These are phyloP conservation scores for Amylostereum chailletii DNA, from an alignment of 1,284 basidiomycete species.

Conservation along the genomic window DNA sequence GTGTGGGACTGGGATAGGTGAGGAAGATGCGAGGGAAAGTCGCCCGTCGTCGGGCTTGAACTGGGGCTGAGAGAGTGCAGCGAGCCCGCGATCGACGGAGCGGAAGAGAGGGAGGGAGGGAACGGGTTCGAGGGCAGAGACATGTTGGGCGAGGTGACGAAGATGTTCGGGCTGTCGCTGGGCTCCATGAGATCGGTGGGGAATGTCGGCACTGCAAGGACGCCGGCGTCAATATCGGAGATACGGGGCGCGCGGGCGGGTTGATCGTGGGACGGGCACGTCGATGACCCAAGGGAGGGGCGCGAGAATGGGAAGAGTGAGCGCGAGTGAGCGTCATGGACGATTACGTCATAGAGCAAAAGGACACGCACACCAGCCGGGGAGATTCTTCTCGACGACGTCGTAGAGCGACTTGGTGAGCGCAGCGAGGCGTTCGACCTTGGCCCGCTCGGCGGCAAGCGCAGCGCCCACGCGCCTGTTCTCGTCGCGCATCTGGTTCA, in stretches of 20 bases:
- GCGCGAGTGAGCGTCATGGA: background rate
- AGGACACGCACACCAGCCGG: slow-evolving; percentile 38
- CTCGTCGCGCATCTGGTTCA: slow-evolving; percentile 60
- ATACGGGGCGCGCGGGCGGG: background rate
- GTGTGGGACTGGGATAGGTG: slow-evolving; percentile 23
- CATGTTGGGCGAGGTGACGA: slow-evolving; percentile 54
- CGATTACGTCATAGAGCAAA: slow-evolving; percentile 5
- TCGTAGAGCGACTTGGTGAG: slow-evolving; percentile 48
- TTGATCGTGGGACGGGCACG: background rate
- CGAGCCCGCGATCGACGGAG: slow-evolving; percentile 20
- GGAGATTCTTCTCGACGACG: slow-evolving; percentile 40
- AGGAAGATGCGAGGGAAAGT: slow-evolving; percentile 33
- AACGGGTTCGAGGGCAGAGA: slow-evolving; percentile 23
- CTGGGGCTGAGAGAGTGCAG: slow-evolving; percentile 42
- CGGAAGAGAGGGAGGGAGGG: slow-evolving; percentile 15
- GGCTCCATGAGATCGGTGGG: slow-evolving; percentile 51
- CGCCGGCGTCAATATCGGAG: background rate
- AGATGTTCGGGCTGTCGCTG: slow-evolving; percentile 53
- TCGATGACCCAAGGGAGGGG: background rate
- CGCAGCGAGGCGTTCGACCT: slow-evolving; percentile 27
- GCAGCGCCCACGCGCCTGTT: slow-evolving; percentile 47
- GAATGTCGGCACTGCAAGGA: slow-evolving; percentile 47
- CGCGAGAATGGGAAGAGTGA: slow-evolving; percentile 1
- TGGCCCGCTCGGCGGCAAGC: slow-evolving; percentile 41
- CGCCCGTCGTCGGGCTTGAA: slow-evolving; percentile 55